phyloP scores from a whole-genome alignment of 2,329 filamentous ascomycete genomes.

The Diaporthe helianthi region DNA sequence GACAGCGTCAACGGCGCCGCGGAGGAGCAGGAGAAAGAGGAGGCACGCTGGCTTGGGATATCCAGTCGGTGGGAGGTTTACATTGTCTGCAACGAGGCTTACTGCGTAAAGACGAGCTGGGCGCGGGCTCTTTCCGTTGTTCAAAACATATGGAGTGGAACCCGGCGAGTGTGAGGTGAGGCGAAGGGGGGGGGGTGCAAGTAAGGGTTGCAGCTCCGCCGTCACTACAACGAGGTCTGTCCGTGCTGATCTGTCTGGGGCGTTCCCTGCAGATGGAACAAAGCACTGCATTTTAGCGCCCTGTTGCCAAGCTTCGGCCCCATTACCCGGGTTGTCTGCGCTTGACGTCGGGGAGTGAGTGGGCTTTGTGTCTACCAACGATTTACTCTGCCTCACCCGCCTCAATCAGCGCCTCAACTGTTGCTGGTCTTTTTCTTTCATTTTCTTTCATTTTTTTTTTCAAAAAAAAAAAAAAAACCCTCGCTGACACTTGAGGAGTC shows the following conservation, averaged over 20 bases:
- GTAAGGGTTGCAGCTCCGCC: not conserved
- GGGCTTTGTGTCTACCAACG: not conserved
- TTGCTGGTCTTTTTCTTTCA: too few relatives aligned
- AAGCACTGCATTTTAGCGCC: conserved; percentile 16
- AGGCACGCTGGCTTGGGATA: conserved; percentile 16
- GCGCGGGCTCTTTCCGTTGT: not conserved
- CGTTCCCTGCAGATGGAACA: conserved; percentile 20
- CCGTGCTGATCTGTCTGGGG: conserved; percentile 27
- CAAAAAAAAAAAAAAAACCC: not conserved
- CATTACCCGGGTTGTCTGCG: not conserved
- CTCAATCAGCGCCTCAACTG: not conserved
- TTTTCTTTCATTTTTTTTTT: too few relatives aligned
- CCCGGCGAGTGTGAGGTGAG: not conserved
- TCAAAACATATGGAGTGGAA: not conserved
- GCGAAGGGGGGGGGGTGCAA: conserved; percentile 2
- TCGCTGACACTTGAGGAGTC: not conserved
- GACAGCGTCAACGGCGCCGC: not conserved
- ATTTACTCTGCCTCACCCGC: not conserved
- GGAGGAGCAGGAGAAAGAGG: not conserved
- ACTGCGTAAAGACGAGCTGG: not conserved
- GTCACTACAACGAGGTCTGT: conserved; percentile 2
- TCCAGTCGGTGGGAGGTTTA: not conserved
- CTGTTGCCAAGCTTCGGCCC: conserved; percentile 6
- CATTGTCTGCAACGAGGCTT: conserved; percentile 3
- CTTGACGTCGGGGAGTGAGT: not conserved